Conservation (phyloP, 2,329 filamentous ascomycete species). For the Podosphaera fusca region DNA sequence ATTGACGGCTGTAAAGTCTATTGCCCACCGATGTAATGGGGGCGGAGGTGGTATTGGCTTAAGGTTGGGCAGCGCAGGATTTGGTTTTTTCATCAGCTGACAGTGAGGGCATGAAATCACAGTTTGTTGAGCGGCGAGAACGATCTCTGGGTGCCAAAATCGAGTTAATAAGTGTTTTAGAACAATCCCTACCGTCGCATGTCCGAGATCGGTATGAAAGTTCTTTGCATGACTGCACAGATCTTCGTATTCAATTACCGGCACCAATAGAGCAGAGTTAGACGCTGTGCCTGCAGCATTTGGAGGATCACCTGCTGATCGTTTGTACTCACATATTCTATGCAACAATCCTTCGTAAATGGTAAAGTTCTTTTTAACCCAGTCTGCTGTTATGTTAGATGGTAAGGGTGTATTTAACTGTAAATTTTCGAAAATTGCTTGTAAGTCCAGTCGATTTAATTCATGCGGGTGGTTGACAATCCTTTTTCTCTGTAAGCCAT, state of each 20-base stretch:
- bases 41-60: neutral
- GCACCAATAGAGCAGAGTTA: neutral
- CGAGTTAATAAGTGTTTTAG: neutral
- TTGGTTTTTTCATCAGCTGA: neutral
- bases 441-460: neutral
- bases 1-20: neutral
- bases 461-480: neutral
- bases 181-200: neutral
- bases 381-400: neutral
- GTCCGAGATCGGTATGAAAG: neutral
- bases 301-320: neutral
- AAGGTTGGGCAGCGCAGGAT: neutral
- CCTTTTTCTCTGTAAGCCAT: neutral
- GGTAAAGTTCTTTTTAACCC: neutral
- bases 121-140: neutral
- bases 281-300: neutral
- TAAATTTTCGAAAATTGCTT: neutral
- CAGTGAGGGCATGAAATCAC: neutral
- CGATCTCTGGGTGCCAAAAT: neutral
- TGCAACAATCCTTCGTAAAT: neutral
- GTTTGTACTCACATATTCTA: neutral
- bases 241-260: neutral
- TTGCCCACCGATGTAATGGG: neutral
- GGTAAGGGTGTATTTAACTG: neutral
- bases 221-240: neutral